Percentiles rank a stretch among this genome's conserved stretches.
Evolutionary conservation across 805 yeast species (phyloP).

Genomic region (Helenozyma rhizophorensis): DNA sequence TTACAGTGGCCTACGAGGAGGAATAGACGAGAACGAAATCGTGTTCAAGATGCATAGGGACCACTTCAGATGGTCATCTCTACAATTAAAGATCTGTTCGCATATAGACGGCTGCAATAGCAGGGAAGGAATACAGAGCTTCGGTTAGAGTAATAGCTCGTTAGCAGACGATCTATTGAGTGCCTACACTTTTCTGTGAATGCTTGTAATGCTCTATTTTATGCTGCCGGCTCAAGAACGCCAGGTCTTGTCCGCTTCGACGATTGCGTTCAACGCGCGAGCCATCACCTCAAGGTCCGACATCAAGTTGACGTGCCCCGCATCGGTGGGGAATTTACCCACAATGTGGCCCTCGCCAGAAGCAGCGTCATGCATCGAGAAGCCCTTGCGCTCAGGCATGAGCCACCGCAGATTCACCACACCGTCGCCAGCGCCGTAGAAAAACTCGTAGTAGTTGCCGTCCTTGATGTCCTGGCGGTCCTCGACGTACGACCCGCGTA

Average conservation of each 20-base stretch:
- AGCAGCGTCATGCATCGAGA: constrained; percentile 28
- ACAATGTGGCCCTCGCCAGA: constrained; percentile 49
- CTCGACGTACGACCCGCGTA: constrained; percentile 69
- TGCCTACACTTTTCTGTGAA: not conserved
- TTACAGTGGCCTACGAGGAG: constrained; percentile 66
- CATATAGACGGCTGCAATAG: too few species aligned
- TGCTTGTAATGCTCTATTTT: too few species aligned
- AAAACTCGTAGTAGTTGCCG: constrained; percentile 73
- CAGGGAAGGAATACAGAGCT: too few species aligned
- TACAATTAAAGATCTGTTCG: too few species aligned
- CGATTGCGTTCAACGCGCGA: constrained; percentile 60
- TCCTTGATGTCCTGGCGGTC: constrained; percentile 57
- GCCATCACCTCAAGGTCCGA: constrained; percentile 72
- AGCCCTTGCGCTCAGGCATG: constrained; percentile 74
- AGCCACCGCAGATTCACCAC: constrained; percentile 81
- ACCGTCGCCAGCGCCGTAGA: constrained; percentile 91
- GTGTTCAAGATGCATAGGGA: too few species aligned
- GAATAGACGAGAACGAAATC: constrained; percentile 11
- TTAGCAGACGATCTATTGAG: too few species aligned
- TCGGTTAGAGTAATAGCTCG: too few species aligned
- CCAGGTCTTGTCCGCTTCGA: constrained; percentile 52
- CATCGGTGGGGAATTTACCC: constrained; percentile 57
- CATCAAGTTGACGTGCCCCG: constrained; percentile 79
- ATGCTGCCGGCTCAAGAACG: too few species aligned
- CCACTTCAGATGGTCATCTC: too few species aligned